Evolutionary conservation across 2,329 filamentous ascomycete species (phyloP), one percentile per base, ranked within the genome.

Genomic region (Amauroascus niger): DNA sequence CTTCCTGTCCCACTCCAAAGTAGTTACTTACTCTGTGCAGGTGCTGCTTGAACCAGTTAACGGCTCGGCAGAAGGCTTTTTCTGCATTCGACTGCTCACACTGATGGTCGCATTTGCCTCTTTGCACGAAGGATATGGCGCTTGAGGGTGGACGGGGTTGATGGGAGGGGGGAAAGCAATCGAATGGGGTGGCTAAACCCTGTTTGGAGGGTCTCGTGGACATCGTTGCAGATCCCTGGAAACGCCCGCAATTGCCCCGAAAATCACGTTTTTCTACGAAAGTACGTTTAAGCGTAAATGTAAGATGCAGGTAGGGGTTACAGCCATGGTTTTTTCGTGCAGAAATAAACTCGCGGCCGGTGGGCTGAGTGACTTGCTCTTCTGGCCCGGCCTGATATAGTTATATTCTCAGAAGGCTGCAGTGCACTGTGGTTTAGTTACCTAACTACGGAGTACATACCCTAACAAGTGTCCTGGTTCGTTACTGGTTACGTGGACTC

Each of bases 121-220:
- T 7, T 5, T 18, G 35, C 32, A 39, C 5, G 35, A 39, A 18
- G 26, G 24, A 43, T n/a, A 50, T 26, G 48, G 35, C 39, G 48
- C 37, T 32, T 20, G 14, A 20, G 37, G 11, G 9, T 9, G 26
- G 26, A 9, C 26, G 9, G 48, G 48, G 24, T 16, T 49, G 47
- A 40, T 18, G n/a, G n/a, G n/a, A n/a, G 33, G 37, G 20, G 20
- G 46, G 28, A 39, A 16, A 28, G 11, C 26, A 22, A 37, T 43
- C 40, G 14, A 20, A 43, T 24, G 13, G 24, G 41, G 5, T 24
- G 41, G 24, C 50, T 52, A 52, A 52, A 52, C 50, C 50, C 8
- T 2, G 50, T 46, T 52, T 14, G 50, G 41, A 52, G 22, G 33
- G 50, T 52, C 50, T 46, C 50, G 50, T 52, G 50, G 41, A 32